Percentiles rank a stretch among this genome's conserved stretches.
Evolutionary conservation across 2,329 filamentous ascomycete genomes (phyloP).

Genomic region (Penicillium sp.): DNA sequence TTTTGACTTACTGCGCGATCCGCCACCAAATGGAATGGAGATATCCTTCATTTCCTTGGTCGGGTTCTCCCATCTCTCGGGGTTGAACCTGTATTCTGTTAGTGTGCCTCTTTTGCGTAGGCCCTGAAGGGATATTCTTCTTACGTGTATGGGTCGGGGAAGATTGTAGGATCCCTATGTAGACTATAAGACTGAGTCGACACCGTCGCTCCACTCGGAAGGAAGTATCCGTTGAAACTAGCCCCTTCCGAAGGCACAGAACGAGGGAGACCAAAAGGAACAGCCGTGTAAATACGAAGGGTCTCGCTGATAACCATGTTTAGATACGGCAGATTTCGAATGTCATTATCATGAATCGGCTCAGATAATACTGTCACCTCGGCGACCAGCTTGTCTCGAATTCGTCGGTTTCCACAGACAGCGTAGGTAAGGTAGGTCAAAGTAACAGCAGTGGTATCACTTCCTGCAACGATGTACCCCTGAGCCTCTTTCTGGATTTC

Average conservation of each 20-base stretch:
- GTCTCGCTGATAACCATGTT: not conserved
- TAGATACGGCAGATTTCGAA: not conserved
- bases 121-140: not conserved
- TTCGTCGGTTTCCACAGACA: too few relatives aligned
- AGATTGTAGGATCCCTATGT: not conserved
- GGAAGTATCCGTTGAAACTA: not conserved
- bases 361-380: too few relatives aligned
- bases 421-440: too few relatives aligned
- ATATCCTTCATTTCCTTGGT: not conserved
- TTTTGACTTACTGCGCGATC: not conserved
- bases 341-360: not conserved
- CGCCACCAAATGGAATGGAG: not conserved
- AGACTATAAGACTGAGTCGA: not conserved
- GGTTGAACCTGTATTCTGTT: not conserved
- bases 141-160: not conserved
- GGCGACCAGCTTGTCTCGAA: too few relatives aligned
- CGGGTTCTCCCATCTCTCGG: not conserved
- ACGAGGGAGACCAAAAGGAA: not conserved
- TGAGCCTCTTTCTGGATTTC: too few relatives aligned
- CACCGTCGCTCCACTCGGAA: not conserved
- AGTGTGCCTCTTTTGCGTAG: not conserved
- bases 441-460: too few relatives aligned
- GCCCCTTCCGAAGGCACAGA: not conserved
- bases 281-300: not conserved
- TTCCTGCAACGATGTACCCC: too few relatives aligned